Conservation (phyloP, 2,329 filamentous ascomycete genomes). For the Nemania sp. region DNA sequence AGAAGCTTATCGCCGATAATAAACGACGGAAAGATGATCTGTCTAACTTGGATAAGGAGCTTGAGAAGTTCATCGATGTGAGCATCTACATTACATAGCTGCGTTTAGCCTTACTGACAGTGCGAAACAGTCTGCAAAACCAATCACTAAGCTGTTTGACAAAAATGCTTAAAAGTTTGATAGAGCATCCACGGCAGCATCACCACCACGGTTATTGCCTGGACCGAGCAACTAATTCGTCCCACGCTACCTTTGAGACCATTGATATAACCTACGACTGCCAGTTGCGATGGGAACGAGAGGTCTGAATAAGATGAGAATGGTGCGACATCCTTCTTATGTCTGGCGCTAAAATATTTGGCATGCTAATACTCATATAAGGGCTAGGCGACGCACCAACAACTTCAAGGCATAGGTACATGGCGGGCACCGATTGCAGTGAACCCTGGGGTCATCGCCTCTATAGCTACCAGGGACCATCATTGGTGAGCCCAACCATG, state of each 20-base stretch:
- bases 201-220: neutral
- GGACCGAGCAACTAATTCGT: neutral
- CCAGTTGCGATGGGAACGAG: neutral
- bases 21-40: constrained; percentile 93
- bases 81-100: constrained; percentile 40
- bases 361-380: constrained; percentile 13
- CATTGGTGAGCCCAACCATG: neutral
- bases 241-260: neutral
- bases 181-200: neutral
- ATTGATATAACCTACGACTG: neutral
- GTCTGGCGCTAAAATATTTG: neutral
- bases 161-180: constrained; percentile 51
- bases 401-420: no score
- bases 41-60: constrained; percentile 84
- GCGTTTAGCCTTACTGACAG: constrained; percentile 32
- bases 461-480: neutral
- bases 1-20: constrained; percentile 70
- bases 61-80: constrained; percentile 93
- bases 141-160: constrained; percentile 84
- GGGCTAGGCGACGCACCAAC: neutral
- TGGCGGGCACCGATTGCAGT: no score
- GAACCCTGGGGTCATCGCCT: neutral
- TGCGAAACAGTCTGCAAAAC: constrained; percentile 72
- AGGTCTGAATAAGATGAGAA: neutral
- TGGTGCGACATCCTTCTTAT: constrained; percentile 13